A percentile compares a stretch with the other conserved stretches of the same genome.
Evolutionary conservation across 1,139 yeast species (phyloP).

Genomic region (Scheffersomyces stambukii): DNA sequence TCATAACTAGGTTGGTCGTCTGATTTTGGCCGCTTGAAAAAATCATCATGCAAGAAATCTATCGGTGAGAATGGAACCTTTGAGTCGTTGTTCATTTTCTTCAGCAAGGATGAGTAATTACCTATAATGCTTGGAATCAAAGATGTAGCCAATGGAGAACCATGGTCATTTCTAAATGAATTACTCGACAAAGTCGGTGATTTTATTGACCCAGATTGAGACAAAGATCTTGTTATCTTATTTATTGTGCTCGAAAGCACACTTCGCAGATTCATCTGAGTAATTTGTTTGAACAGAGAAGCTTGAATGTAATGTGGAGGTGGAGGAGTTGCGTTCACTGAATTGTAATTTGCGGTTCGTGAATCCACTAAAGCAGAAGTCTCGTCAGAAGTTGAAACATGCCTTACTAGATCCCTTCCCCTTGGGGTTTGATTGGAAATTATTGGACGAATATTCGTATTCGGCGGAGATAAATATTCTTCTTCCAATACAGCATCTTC

Average conservation of each 20-base stretch:
- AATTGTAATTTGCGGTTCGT: conserved; percentile 1
- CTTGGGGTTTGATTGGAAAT: neutral
- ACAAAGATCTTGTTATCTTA: neutral
- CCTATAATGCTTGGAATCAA: conserved; percentile 41
- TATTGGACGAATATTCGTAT: neutral
- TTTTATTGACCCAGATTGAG: conserved; percentile 1
- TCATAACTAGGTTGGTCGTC: no score
- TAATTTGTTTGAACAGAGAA: no score
- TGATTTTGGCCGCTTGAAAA: no score
- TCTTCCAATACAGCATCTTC: conserved; percentile 7
- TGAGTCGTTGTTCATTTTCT: conserved; percentile 31
- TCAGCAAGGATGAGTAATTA: conserved; percentile 34
- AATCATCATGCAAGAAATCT: conserved; percentile 37
- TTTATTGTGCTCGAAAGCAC: neutral
- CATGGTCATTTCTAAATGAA: conserved; percentile 4
- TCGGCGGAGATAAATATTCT: conserved; percentile 1
- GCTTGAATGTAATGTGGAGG: conserved; percentile 7
- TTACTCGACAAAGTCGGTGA: conserved; percentile 1
- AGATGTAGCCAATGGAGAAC: conserved; percentile 27
- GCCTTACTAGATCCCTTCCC: neutral
- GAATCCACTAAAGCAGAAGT: conserved; percentile 3
- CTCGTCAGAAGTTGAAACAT: conserved; percentile 1
- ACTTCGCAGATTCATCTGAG: neutral
- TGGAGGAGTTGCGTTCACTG: conserved; percentile 10
- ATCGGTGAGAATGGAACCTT: conserved; percentile 42